Evolutionary conservation across 257 asterid genomes (phyloP).

Genomic region (Rehmannia glutinosa): DNA sequence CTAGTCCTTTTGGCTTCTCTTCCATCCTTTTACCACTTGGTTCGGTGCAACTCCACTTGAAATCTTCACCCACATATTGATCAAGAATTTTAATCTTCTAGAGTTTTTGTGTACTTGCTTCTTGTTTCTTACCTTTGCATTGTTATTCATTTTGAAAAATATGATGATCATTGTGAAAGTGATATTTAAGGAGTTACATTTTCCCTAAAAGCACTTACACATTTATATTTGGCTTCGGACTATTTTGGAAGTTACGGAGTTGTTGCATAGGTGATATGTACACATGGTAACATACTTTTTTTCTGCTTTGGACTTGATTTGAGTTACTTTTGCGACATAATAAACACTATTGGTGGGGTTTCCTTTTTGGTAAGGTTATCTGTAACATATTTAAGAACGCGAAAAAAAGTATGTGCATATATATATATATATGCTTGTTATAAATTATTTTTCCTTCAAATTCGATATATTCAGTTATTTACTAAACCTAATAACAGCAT

Average conservation of each 20-base stretch:
- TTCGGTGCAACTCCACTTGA: not conserved
- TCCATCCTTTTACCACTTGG: not conserved
- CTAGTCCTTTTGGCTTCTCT: not conserved
- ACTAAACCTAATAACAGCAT: not conserved
- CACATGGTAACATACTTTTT: not conserved
- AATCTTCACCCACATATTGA: not conserved
- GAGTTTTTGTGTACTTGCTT: not conserved
- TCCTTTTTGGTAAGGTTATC: not conserved
- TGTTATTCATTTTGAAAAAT: not conserved
- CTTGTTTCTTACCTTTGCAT: not conserved
- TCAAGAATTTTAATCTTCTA: not conserved
- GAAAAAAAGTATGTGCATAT: not conserved
- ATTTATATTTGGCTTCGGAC: conserved; percentile 1
- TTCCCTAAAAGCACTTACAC: not conserved
- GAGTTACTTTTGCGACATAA: not conserved
- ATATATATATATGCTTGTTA: not conserved
- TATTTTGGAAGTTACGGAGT: not conserved
- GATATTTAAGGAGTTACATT: conserved; percentile 6
- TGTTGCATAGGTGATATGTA: not conserved
- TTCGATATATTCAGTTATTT: not conserved
- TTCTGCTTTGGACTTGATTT: not conserved
- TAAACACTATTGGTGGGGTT: not conserved
- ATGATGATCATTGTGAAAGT: not conserved
- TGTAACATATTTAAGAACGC: not conserved
- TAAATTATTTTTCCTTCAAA: not conserved